Evolutionary conservation across 2,329 filamentous ascomycete genomes (phyloP), one percentile per base, ranked within the genome.

Genomic region (Metarhizium album): DNA sequence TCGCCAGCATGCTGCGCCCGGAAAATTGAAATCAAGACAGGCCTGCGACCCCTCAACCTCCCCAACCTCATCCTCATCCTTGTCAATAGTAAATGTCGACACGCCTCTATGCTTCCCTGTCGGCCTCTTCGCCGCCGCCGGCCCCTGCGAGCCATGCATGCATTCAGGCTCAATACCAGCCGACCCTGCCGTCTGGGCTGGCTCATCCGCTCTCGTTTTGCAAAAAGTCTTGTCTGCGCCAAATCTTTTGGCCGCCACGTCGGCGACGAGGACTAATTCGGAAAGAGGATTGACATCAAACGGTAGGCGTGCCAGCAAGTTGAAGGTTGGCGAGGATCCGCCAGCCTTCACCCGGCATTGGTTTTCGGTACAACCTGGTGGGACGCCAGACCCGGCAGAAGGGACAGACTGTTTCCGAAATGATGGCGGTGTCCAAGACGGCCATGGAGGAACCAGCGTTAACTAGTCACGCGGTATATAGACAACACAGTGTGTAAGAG

Each of bases 381-480:
- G 85, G 87, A 54, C 77, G 78, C 47, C 84, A 79, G 38, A 95
- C 78, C 37, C 86, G 82, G 74, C 89, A 86, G 77, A 73, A 77
- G 4, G 87, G 86, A 64, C 88, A 94, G 58, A 93, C 79, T 2
- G 82, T 86, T 69, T 95, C 90, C n/a, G 80, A 87, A 52, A 90
- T 81, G 62, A 89, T 79, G 53, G 84, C 80, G 67, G 94, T 86
- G 54, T 81, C 79, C 71, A 90, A 87, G 60, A 82, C 80, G 20
- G 83, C 80, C 86, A 90, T 90, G 43, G 43, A 64, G 49, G 35
- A 18, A 5, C 20, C 11, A n/a, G 37, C 37, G 3, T 40, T 20
- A 7, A 4, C 2, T 40, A 2, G 16, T 11, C n/a, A 22, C 16
- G 7, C n/a, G 16, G 13, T 20, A 27, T 45, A 52, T 24, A 37